Base-by-base conservation (phyloP, 495 filamentous ascomycete genomes). In the Daldinia childiae region DNA sequence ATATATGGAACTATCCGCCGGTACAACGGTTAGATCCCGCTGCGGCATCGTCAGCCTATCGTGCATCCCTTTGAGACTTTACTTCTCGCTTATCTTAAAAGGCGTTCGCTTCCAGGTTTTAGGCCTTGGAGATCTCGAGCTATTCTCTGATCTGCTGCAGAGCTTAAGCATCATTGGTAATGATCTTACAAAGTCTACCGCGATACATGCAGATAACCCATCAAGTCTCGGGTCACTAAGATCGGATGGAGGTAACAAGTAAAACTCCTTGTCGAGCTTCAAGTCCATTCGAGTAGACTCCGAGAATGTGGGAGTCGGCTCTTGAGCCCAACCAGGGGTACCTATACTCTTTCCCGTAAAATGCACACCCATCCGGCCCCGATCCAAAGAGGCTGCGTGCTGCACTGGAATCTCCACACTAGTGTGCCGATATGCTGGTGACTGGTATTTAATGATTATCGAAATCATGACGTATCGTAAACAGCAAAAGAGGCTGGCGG, bases 11-110 rank as follows among this genome's bases (percentile, higher is more conserved):
- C 45, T 61, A 61, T 39, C 60, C 56, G 64, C 24, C 21, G 30
- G 50, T 54, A 54, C 26, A 30, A 64, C 62, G 66, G 62, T 15
- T 59, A 57, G 50, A 45, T 57, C 43, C 51, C 6, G 45, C 34
- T 52, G 55, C 55, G 24, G 57, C 26, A 5, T 60, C 7, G 24
- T 57, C 52, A 52, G 48, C 45, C 55, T 26, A 15, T 57, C 30
- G 24, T 51, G 29, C 51, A 45, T 66, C 36, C 36, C 43, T 52
- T 19, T 36, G 17, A 15, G 2, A 14, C 39, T 41, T 32, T 45
- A 45, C 29, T 12, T 67, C 50, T 71, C 72, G 68, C 67, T 71
- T 74, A 74, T 74, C 72, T 74, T 3, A 54, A 27, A 29, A 61
- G 67, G 67, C 63, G 72, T 43, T 71, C 66, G 63, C 27, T 68